Evolutionary conservation across 306 rosid species (phyloP).

Genomic region (Myrica gale): DNA sequence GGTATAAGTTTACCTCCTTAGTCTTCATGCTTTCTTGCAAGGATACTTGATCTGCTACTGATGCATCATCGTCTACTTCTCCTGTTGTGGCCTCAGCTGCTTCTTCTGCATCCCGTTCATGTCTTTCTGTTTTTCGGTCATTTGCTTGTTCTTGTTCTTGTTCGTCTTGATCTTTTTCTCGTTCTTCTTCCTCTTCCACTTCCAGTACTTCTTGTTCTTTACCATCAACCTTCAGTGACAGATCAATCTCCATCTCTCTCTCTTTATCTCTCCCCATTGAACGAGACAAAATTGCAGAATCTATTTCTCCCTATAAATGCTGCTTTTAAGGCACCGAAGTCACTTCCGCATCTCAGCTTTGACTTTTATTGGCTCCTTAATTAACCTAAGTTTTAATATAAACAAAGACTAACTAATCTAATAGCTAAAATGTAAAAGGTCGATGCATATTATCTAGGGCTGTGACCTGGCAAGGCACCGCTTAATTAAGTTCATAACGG

Average conservation of each 20-base stretch:
- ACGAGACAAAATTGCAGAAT: constrained; percentile 40
- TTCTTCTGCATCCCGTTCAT: constrained; percentile 27
- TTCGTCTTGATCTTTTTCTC: constrained; percentile 8
- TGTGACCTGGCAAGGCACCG: too few species aligned
- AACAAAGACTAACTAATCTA: background rate
- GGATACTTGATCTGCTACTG: constrained; percentile 37
- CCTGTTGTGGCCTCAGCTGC: constrained; percentile 40
- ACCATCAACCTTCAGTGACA: constrained; percentile 61
- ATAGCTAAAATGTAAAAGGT: too few species aligned
- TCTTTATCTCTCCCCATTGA: constrained; percentile 40
- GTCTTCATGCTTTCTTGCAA: constrained; percentile 40
- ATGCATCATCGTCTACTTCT: constrained; percentile 60
- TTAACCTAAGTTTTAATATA: constrained; percentile 36
- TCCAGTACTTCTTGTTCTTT: background rate
- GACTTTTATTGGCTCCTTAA: constrained; percentile 67
- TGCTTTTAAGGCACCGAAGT: constrained; percentile 90
- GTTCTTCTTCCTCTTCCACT: background rate
- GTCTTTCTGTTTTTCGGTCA: background rate
- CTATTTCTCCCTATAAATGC: constrained; percentile 38
- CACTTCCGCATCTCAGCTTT: constrained; percentile 79
- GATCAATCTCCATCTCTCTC: constrained; percentile 62
- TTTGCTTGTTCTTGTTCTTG: background rate
- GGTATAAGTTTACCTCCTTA: constrained; percentile 37
- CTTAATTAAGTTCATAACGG: background rate
- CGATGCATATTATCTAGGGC: too few species aligned